Base-by-base conservation (phyloP, 495 filamentous ascomycete genomes). In the Penicillium argentinense region DNA sequence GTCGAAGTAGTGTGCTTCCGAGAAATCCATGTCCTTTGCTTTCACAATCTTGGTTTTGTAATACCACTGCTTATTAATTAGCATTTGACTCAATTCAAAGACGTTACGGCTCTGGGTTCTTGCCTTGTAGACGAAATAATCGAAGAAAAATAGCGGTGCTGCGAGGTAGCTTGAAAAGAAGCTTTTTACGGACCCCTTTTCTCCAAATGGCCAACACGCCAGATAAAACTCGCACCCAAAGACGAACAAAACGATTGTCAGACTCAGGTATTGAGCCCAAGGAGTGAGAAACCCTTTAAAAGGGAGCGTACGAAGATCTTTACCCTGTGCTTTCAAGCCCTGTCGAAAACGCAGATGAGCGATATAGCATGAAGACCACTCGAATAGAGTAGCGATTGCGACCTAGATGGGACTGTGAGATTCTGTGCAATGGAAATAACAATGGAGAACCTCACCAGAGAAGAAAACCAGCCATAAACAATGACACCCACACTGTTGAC, bases 341-440 rank as follows among this genome's bases (percentile, higher is more conserved):
- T 68, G 51, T 19, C 82, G 74, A 59, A 85, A 84, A 30, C 79
- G 77, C 42, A 88, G 80, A 51, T 86, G 82, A 8, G 80, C 78
- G 46, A 86, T 75, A 38, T 71, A 75, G 44, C 86, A 85, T 12
- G 73, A 68, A 2, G 65, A 80, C 84, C 80, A 64, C 33, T 64
- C 55, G 30, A 64, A 64, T 3, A 62, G 50, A 2, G 62, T 62
- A 8, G 58, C 53, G 11, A 64, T 61, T 1, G 53, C 59, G 19
- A 64, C 62, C 62, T 64, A 43, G 18, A 26, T 41, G 7, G 16
- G 6, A 27, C 14, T 22, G 3, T 23, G 4, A 12, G 9, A 3
- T 4, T 5, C 13, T 33, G n/a, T 18, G 8, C 4, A 33, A 3
- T 33, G 13, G n/a, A 16, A 16, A 13, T 13, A 0, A 12, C 17